Conservation (phyloP, 139 green algal genomes). For the Monoraphidium neglectum region DNA sequence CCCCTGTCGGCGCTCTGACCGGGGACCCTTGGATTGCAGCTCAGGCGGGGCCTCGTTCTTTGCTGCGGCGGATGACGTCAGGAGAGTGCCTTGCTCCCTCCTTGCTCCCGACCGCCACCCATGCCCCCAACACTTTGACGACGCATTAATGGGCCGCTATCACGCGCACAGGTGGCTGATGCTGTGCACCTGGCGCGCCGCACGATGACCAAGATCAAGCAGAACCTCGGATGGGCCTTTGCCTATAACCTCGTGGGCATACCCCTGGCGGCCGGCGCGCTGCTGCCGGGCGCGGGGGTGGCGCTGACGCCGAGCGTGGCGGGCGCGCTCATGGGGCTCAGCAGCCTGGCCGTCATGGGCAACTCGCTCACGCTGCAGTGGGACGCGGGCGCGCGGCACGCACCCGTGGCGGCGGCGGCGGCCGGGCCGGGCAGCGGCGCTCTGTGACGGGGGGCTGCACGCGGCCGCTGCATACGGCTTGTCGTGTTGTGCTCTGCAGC, state of each 20-base stretch:
- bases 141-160: no score
- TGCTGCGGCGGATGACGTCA: no score
- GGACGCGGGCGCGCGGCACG: constrained; percentile 27
- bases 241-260: constrained; percentile 87
- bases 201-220: constrained; percentile 85
- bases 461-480: no score
- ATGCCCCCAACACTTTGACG: no score
- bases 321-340: constrained; percentile 84
- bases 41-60: no score
- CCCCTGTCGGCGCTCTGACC: no score
- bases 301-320: constrained; percentile 54
- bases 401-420: background rate
- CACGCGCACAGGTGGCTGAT: constrained; percentile 69
- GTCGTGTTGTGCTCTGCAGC: no score
- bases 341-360: constrained; percentile 79
- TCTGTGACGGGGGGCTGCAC: no score
- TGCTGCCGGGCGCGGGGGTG: constrained; percentile 54
- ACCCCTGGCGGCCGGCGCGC: constrained; percentile 57
- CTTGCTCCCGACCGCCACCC: no score
- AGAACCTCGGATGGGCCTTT: constrained; percentile 92
- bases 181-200: constrained; percentile 69
- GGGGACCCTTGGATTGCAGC: no score
- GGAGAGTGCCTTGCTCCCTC: no score
- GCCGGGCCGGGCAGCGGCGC: no score
- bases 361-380: constrained; percentile 86